Evolutionary conservation across 2,329 filamentous ascomycete species (phyloP), one percentile per base, ranked within the genome.

Genomic region (Allantophomopsis lycopodina): DNA sequence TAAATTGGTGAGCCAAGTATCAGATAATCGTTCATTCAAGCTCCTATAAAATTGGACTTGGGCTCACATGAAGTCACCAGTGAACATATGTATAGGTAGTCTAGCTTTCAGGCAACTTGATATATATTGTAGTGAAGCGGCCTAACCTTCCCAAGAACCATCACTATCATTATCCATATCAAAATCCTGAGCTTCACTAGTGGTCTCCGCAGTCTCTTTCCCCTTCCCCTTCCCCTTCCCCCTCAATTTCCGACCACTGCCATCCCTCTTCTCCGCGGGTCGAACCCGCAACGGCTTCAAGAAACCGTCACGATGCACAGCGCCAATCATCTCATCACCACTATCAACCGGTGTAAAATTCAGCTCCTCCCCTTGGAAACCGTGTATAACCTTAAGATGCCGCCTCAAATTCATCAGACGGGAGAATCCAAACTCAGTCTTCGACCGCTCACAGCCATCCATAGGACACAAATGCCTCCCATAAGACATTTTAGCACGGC

Each of bases 281-380:
- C 63, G 58, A 1, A 62, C 55, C 42, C 62, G 59, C 39, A 83
- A 65, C 4, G 70, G 68, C 50, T 64, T 62, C 48, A 85, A 47
- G 50, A 81, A 85, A 0, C 79, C 75, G 54, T 85, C 79, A 1
- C 75, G 68, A 48, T 83, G 79, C 15, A 83, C 73, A 0, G 66
- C 78, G 0, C 77, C 79, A 7, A 65, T 48, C 49, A 75, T 68
- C 49, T 76, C 72, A 10, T 57, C 18, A 23, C 49, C 48, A 37
- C 52, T 50, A 13, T 49, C 47, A 18, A 52, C 23, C 2, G 49
- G 39, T 18, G 45, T 74, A 0, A 76, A 76, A 7, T 64, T 48
- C 44, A 74, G 64, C 50, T 76, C 68, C 41, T 68, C 70, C 49
- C 63, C 69, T 40, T 23, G 35, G 38, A 46, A 55, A 40, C 54